These are phyloP conservation scores for Quercus mongolica DNA, from an alignment of 306 rosid species.

Conservation along the genomic window DNA sequence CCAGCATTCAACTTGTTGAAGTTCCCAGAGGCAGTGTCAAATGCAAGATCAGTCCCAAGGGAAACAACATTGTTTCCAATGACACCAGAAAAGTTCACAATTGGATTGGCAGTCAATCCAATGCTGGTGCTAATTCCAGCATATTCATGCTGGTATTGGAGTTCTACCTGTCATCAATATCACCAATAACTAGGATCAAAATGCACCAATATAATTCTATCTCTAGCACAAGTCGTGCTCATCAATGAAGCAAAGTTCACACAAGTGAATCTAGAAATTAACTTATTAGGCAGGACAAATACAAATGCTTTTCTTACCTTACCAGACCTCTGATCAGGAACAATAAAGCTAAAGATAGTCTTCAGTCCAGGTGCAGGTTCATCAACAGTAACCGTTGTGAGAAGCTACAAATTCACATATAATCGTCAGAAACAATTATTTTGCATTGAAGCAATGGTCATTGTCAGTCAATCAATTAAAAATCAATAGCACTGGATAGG, in stretches of 20 bases:
- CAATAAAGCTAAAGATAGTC: constrained; percentile 74
- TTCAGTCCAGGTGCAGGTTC: constrained; percentile 94
- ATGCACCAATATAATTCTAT: neutral
- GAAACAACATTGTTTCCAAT: constrained; percentile 63
- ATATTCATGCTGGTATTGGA: constrained; percentile 85
- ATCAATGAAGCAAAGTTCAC: neutral
- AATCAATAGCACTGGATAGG: neutral
- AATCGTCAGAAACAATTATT: constrained; percentile 9
- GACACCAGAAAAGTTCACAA: constrained; percentile 85
- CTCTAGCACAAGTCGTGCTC: neutral
- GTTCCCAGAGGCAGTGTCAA: constrained; percentile 86
- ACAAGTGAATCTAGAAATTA: neutral
- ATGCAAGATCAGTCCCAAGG: constrained; percentile 79
- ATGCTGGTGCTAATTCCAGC: constrained; percentile 88
- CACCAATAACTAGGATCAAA: neutral
- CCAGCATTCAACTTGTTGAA: constrained; percentile 75
- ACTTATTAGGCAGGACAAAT: neutral
- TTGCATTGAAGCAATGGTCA: too few species aligned
- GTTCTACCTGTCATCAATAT: constrained; percentile 63
- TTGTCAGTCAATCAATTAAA: neutral
- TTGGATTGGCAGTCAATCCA: constrained; percentile 87
- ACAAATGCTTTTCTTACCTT: constrained; percentile 47
- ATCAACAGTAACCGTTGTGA: constrained; percentile 78
- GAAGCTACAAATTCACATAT: constrained; percentile 44
- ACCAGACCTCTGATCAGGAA: constrained; percentile 90